Evolutionary conservation across 148 eudicot species (phyloP), one percentile per base, ranked within the genome.

Genomic region (Rhododendron kiyosumense): DNA sequence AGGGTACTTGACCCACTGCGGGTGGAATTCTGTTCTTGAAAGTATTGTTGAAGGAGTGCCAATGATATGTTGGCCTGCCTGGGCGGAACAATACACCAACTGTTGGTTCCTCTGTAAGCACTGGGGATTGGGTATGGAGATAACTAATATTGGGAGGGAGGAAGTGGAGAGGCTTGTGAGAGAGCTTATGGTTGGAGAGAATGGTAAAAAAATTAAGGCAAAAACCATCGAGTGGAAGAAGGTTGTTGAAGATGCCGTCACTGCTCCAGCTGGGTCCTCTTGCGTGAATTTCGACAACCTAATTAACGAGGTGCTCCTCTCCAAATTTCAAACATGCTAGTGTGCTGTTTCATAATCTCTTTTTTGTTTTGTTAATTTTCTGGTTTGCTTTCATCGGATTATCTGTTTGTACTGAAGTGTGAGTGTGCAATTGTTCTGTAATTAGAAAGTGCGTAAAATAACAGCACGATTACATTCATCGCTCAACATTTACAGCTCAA

Each of bases 1-100:
- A 20, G 93, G 82, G 69, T 91, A 89, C 76, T 85, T 91, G 57
- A 91, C 91, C 1, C 93, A 91, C 18, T 85, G 88, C 82, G 93
- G 93, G 17, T 91, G 89, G 93, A 91, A 89, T 57, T 90, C 91
- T 20, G 78, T 54, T 43, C 48, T 89, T 0, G 92, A 90, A 26
- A 87, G 85, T 8, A 71, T 89, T 0, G 79, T 43, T 2, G 73
- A 48, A 49, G 88, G 91, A 22, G 88, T 89, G 75, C 89, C 91
- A 0, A 74, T 88, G 78, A 65, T 84, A 4, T 88, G 90, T 83
- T 90, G 91, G 91, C 90, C 91, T 0, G 86, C 85, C 52, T 84
- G 84, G 0, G 91, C 90, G 0, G 91, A 90, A 14, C 91, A 90
- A 61, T 88, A 86, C 14, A 88, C 90, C 28, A 88, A 88, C 43